Conservation (phyloP, 176 grass and related monocot genomes). For the Oryza longistaminata region DNA sequence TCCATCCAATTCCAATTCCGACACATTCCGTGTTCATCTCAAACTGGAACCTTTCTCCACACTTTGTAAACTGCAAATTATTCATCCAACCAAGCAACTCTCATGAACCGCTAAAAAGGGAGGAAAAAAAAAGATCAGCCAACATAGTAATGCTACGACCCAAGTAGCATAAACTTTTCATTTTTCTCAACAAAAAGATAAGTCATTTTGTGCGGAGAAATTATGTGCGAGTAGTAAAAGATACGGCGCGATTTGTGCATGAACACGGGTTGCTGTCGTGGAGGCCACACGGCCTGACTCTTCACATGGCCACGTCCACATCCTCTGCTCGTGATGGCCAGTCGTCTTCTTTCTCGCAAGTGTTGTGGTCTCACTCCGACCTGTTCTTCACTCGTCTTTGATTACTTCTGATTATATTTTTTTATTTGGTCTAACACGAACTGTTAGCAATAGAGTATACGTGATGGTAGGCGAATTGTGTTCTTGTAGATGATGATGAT, state of each 20-base stretch:
- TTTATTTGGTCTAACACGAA: not conserved
- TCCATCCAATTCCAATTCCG: not conserved
- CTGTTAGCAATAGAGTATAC: not conserved
- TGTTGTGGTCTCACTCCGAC: constrained; percentile 15
- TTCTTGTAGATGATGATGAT: not conserved
- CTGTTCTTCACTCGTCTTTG: not conserved
- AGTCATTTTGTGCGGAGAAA: not conserved
- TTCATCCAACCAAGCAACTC: not conserved
- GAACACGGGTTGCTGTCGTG: constrained; percentile 36
- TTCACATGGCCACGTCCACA: not conserved
- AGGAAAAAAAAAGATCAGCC: not conserved
- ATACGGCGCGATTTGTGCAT: not conserved
- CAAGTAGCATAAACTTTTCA: not conserved
- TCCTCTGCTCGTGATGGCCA: constrained; percentile 8
- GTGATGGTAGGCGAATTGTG: constrained; percentile 31
- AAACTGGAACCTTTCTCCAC: not conserved
- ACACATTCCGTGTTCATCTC: not conserved
- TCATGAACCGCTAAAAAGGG: too few species aligned
- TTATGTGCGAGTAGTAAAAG: not conserved
- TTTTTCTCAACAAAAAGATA: not conserved
- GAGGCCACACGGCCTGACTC: constrained; percentile 39
- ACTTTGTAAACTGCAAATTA: not conserved
- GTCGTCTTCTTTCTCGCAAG: constrained; percentile 18
- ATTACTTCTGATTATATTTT: not conserved
- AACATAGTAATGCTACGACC: not conserved